Percentiles rank a stretch among this genome's conserved stretches.
phyloP scores from a whole-genome alignment of 164 flowering plant species.

The Macadamia tetraphylla region DNA sequence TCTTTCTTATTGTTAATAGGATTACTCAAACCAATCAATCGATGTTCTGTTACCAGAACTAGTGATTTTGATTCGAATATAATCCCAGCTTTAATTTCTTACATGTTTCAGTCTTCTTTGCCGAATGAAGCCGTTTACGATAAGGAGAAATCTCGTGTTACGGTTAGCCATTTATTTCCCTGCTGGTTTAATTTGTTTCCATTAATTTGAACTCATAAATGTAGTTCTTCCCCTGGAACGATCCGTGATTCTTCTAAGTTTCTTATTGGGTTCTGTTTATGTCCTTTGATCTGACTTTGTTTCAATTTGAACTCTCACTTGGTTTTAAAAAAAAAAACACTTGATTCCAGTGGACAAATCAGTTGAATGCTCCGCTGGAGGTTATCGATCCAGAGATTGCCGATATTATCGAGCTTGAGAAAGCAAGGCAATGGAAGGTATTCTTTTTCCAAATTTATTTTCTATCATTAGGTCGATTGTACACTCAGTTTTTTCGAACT shows the following conservation, averaged over 20 bases:
- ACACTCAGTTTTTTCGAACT: not conserved
- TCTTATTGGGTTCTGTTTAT: not conserved
- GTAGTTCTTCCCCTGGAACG: not conserved
- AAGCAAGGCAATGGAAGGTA: slow-evolving; percentile 99
- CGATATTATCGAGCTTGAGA: slow-evolving; percentile 93
- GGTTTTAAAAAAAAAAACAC: not conserved
- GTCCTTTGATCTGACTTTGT: not conserved
- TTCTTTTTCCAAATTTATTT: not conserved
- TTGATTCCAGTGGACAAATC: slow-evolving; percentile 88
- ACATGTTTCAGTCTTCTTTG: slow-evolving; percentile 56
- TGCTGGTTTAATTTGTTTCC: not conserved
- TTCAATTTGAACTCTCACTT: not conserved
- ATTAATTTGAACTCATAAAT: not conserved
- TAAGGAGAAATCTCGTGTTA: slow-evolving; percentile 57
- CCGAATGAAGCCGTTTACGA: slow-evolving; percentile 75
- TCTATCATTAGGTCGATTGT: not conserved
- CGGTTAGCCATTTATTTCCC: slow-evolving; percentile 31
- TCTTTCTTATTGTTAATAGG: not conserved
- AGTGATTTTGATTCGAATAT: not conserved
- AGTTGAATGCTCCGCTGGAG: slow-evolving; percentile 80
- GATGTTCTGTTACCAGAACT: not conserved
- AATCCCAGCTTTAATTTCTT: not conserved
- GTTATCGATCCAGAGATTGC: slow-evolving; percentile 91
- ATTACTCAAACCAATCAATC: not conserved
- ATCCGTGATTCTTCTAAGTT: not conserved